Evolutionary conservation across 805 yeast species (phyloP).

Genomic region (Schwanniomyces pseudopolymorphus): DNA sequence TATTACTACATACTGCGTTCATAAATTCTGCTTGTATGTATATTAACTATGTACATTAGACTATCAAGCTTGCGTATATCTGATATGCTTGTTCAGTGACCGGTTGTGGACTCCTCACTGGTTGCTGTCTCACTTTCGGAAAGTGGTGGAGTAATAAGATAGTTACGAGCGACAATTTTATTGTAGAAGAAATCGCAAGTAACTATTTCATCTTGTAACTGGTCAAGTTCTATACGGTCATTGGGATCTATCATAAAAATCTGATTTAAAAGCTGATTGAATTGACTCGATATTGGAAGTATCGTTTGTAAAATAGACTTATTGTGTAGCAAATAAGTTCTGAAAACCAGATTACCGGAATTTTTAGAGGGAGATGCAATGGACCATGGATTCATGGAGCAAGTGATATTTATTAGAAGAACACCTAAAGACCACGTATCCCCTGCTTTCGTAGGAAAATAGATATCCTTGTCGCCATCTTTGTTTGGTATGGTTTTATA

Average conservation of each 20-base stretch:
- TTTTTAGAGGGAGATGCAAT: conserved; percentile 65
- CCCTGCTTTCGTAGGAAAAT: conserved; percentile 69
- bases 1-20: too few relatives aligned
- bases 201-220: conserved; percentile 39
- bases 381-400: conserved; percentile 90
- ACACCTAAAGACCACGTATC: conserved; percentile 86
- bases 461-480: conserved; percentile 21
- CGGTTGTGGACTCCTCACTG: neutral
- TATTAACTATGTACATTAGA: too few relatives aligned
- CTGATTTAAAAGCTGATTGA: conserved; percentile 50
- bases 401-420: conserved; percentile 73
- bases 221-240: conserved; percentile 42
- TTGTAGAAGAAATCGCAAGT: conserved; percentile 32
- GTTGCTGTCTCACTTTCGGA: neutral
- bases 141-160: neutral
- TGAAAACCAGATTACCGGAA: conserved; percentile 50
- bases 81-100: neutral
- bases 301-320: conserved; percentile 56
- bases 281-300: conserved; percentile 67
- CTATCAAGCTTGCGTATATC: too few relatives aligned
- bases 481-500: conserved; percentile 9
- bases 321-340: conserved; percentile 57
- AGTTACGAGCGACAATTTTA: neutral
- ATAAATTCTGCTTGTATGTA: too few relatives aligned
- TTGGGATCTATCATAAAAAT: conserved; percentile 49